Percentiles rank a stretch among this genome's conserved stretches.
phyloP scores from a whole-genome alignment of 768 basidiomycete species.

The Kwoniella pini region DNA sequence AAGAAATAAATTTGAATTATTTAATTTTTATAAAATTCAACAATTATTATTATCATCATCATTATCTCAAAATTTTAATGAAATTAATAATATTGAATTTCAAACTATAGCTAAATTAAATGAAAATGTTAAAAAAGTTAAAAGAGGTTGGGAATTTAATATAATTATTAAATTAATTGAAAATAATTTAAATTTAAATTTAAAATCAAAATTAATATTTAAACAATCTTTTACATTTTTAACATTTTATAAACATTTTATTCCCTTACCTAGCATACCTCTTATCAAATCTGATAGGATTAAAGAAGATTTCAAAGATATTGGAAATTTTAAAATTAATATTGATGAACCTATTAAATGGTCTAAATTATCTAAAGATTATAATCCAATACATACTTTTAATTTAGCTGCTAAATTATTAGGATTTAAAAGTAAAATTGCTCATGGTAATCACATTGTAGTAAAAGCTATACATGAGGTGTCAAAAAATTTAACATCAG shows the following conservation, averaged over 20 bases:
- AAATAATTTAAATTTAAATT: no score
- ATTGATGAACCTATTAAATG: constrained; percentile 21
- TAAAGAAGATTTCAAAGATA: not conserved
- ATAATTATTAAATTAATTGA: constrained; percentile 14
- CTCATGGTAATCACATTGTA: constrained; percentile 30
- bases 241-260: constrained; percentile 16
- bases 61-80: no score
- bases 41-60: not conserved
- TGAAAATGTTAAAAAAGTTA: constrained; percentile 9
- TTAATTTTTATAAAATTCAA: not conserved
- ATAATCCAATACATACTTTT: constrained; percentile 35
- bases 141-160: constrained; percentile 24
- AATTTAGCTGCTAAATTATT: constrained; percentile 21
- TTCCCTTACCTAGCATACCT: not conserved
- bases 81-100: not conserved
- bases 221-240: constrained; percentile 23
- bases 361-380: constrained; percentile 31
- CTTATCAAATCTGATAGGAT: not conserved
- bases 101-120: not conserved
- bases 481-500: not conserved
- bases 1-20: constrained; percentile 23
- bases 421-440: constrained; percentile 25
- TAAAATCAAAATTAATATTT: constrained; percentile 5
- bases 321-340: not conserved
- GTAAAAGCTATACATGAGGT: constrained; percentile 4